A percentile compares a stretch with the other conserved stretches of the same genome.
Conservation (phyloP, 2,329 filamentous ascomycete species). For the Fusarium sacchari region DNA sequence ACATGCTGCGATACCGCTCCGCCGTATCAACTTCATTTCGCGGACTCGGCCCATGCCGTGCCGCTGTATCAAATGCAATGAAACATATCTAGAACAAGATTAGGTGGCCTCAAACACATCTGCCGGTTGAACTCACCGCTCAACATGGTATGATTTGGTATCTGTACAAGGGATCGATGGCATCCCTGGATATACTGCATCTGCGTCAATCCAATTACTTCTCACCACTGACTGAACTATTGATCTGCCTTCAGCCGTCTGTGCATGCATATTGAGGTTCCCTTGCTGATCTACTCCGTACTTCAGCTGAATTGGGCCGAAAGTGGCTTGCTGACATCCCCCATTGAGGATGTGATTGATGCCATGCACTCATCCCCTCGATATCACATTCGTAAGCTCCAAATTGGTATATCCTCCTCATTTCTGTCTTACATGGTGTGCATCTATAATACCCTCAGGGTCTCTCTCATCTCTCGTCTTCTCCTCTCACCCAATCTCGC, state of each 20-base stretch:
- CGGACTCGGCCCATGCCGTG: background rate
- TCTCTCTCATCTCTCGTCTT: background rate
- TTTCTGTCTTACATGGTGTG: background rate
- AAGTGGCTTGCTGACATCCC: background rate
- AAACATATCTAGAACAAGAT: background rate
- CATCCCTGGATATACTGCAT: background rate
- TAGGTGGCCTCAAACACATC: background rate
- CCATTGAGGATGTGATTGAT: background rate
- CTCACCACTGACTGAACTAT: background rate
- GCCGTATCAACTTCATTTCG: background rate
- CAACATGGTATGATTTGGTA: background rate
- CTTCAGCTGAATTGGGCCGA: background rate
- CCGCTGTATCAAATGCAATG: background rate
- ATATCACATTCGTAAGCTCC: background rate
- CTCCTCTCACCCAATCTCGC: background rate
- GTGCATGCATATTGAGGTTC: background rate
- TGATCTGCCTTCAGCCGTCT: background rate
- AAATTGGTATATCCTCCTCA: background rate
- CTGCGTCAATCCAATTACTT: background rate
- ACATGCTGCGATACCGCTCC: background rate
- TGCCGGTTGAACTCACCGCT: background rate
- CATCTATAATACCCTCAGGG: background rate
- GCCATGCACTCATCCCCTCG: background rate
- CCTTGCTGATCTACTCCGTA: background rate
- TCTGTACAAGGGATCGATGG: background rate